Percentiles rank a stretch among this genome's conserved stretches.
phyloP scores from a whole-genome alignment of 2,329 filamentous ascomycete species.

The Sordariomycetes sp. region DNA sequence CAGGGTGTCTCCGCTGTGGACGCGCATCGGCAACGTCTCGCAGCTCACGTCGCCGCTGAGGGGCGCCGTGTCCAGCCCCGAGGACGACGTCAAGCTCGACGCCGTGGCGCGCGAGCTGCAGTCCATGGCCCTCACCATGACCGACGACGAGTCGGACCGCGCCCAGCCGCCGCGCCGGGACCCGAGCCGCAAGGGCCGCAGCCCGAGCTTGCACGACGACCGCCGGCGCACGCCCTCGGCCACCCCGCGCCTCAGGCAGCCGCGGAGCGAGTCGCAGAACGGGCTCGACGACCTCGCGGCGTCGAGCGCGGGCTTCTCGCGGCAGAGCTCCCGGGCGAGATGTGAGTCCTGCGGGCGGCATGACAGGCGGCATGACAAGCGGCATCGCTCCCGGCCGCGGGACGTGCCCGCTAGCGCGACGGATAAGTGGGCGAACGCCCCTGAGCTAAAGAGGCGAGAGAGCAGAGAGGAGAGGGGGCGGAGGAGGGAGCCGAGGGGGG shows the following conservation, averaged over 20 bases:
- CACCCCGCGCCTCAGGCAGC: too few species aligned
- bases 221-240: too few species aligned
- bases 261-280: too few species aligned
- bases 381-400: not conserved
- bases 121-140: not conserved
- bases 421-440: not conserved
- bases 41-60: not conserved
- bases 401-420: not conserved
- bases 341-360: not conserved
- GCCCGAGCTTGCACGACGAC: too few species aligned
- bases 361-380: not conserved
- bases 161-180: not conserved
- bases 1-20: not conserved
- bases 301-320: too few species aligned
- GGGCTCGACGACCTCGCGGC: too few species aligned
- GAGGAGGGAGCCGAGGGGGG: too few species aligned
- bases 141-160: not conserved
- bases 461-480: too few species aligned
- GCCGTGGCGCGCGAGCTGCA: not conserved
- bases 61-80: not conserved
- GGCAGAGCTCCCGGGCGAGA: not conserved
- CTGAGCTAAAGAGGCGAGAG: too few species aligned
- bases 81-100: not conserved
- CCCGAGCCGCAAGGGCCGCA: too few species aligned
- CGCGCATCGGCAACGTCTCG: too few species aligned